Conservation (phyloP, 2,329 filamentous ascomycete species). For the Acrocalymma vagum region DNA sequence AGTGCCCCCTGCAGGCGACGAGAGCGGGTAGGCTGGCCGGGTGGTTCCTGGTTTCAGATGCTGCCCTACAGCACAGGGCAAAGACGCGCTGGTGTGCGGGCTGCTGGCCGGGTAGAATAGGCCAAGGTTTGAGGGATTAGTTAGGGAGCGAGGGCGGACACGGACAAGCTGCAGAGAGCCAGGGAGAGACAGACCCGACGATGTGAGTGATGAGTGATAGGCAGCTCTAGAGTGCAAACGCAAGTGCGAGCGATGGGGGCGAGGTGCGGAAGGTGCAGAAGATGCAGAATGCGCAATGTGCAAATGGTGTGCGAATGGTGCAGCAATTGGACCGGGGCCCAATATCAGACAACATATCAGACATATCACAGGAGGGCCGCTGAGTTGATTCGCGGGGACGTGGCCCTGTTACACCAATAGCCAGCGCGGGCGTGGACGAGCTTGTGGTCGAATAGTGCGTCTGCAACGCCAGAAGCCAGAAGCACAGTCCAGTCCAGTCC, state of each 20-base stretch:
- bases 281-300: too few species aligned
- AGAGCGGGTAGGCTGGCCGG: conserved; percentile 22
- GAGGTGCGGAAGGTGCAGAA: too few species aligned
- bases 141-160: conserved; percentile 5
- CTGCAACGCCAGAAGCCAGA: conserved; percentile 10
- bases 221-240: conserved; percentile 12
- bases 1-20: conserved; percentile 37
- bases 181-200: conserved; percentile 5
- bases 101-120: not conserved
- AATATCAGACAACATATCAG: conserved; percentile 16
- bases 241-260: conserved; percentile 11
- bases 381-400: conserved; percentile 23
- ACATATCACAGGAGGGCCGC: conserved; percentile 31
- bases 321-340: not conserved
- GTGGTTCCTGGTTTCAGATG: conserved; percentile 43
- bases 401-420: conserved; percentile 32
- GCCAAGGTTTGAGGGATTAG: not conserved
- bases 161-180: conserved; percentile 5
- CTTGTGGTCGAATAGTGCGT: conserved; percentile 15
- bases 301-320: conserved; percentile 1
- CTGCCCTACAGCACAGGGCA: conserved; percentile 35
- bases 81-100: conserved; percentile 2
- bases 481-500: conserved; percentile 12
- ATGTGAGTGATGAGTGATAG: conserved; percentile 9
- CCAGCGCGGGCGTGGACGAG: conserved; percentile 7